Base-by-base conservation (phyloP, 768 basidiomycete genomes). In the Naematelia aurantialba region DNA sequence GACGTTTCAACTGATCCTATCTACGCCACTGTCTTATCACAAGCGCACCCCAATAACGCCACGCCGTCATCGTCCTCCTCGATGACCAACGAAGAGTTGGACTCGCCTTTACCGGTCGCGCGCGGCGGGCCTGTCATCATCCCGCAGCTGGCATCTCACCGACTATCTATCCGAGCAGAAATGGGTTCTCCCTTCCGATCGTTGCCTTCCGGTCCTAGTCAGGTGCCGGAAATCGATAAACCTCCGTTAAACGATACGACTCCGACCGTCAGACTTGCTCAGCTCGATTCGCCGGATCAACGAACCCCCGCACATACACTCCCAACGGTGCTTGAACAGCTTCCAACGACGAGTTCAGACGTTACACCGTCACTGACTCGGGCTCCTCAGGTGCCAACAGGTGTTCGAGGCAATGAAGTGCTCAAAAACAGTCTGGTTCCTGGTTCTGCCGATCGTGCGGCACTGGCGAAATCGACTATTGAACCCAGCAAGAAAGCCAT, bases 41-140 rank as follows among this genome's bases (percentile, higher is more conserved):
- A n/a, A n/a, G n/a, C n/a, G n/a, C n/a, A n/a, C n/a, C n/a, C n/a
- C n/a, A n/a, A n/a, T n/a, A n/a, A n/a, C n/a, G n/a, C n/a, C n/a
- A n/a, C n/a, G n/a, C n/a, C n/a, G n/a, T n/a, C n/a, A n/a, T n/a
- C n/a, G n/a, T n/a, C n/a, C n/a, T n/a, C n/a, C 34, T 17, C 34
- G 34, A 39, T 5, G 46, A 47, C 19, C n/a, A 21, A 31, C 2
- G 50, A 44, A 26, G 52, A 60, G 24, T 14, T 58, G 12, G 69
- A 70, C 46, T 72, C 68, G 1, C 68, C 71, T 19, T 30, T 73
- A 17, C 67, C 68, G 1, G 8, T 70, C 1, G 59, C 57, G 27
- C 59, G 71, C 48, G 71, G 59, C 11, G 71, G 71, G 14, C 69
- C 67, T 4, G 69, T 73, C 26, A 52, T 73, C 45, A 70, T 73